phyloP scores from a whole-genome alignment of 1,284 basidiomycete genomes.

The Rhizoctonia solani region DNA sequence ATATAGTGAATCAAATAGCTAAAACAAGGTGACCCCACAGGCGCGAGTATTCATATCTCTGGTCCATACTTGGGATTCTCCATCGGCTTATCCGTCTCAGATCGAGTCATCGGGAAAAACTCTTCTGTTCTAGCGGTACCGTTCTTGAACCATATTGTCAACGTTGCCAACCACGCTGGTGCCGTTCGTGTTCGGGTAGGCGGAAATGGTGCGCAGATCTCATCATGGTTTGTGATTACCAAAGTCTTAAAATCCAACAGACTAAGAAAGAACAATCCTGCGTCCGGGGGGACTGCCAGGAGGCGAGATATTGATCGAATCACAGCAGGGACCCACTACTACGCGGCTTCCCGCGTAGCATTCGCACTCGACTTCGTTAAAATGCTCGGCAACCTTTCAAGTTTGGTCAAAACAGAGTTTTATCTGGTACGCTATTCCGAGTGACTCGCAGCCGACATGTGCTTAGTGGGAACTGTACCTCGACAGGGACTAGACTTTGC shows the following conservation, averaged over 20 bases:
- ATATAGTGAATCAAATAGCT: too few relatives aligned
- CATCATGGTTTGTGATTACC: slow-evolving; percentile 47
- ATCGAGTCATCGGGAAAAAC: slow-evolving; percentile 48
- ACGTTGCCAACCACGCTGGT: slow-evolving; percentile 63
- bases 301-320: slow-evolving; percentile 29
- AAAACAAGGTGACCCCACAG: background rate
- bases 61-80: slow-evolving; percentile 36
- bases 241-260: too few relatives aligned
- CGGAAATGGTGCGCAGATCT: slow-evolving; percentile 68
- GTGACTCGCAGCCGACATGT: background rate
- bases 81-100: slow-evolving; percentile 36
- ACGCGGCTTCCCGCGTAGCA: slow-evolving; percentile 32
- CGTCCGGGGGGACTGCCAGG: slow-evolving; percentile 15
- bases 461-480: too few relatives aligned
- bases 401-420: slow-evolving; percentile 33
- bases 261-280: slow-evolving; percentile 28
- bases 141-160: slow-evolving; percentile 76
- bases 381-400: slow-evolving; percentile 31
- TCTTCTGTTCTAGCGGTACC: slow-evolving; percentile 56
- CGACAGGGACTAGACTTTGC: background rate
- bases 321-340: slow-evolving; percentile 28
- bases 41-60: slow-evolving; percentile 1
- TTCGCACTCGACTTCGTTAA: slow-evolving; percentile 34
- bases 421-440: slow-evolving; percentile 33
- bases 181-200: slow-evolving; percentile 66